These are phyloP conservation scores for Rhodamnia argentea DNA, from an alignment of 345 rosid genomes.

Conservation along the genomic window DNA sequence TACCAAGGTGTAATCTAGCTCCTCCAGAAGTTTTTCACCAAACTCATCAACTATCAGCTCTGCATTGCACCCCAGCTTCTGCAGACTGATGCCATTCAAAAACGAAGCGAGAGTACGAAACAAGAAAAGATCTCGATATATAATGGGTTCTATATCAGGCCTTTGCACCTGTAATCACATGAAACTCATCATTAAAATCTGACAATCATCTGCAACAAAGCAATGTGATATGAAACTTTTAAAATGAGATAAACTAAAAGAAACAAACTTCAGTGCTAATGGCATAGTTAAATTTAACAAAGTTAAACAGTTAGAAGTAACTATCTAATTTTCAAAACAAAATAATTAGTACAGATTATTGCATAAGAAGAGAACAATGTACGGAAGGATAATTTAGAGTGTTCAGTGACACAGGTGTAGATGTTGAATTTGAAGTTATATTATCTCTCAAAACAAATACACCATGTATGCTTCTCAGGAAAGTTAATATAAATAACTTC, in stretches of 20 bases:
- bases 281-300: background rate
- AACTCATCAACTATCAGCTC: slow-evolving; percentile 96
- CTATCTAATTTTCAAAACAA: background rate
- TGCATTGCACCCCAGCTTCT: slow-evolving; percentile 92
- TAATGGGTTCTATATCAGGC: slow-evolving; percentile 87
- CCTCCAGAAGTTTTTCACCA: slow-evolving; percentile 97
- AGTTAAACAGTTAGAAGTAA: background rate
- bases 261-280: background rate
- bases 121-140: slow-evolving; percentile 89
- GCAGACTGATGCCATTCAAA: slow-evolving; percentile 78
- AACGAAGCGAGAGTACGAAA: slow-evolving; percentile 93
- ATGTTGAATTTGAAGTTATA: background rate
- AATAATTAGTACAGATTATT: background rate
- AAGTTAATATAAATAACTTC: background rate
- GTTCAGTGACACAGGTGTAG: background rate
- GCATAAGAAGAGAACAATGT: background rate
- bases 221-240: background rate
- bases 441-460: background rate
- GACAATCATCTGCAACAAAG: background rate
- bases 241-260: background rate
- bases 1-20: slow-evolving; percentile 98
- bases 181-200: background rate
- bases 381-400: background rate
- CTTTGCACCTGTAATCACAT: slow-evolving; percentile 68
- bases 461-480: background rate